Percentiles rank a stretch among this genome's conserved stretches.
phyloP scores from a whole-genome alignment of 129 eudicot species.

The Ambrosia trifida region DNA sequence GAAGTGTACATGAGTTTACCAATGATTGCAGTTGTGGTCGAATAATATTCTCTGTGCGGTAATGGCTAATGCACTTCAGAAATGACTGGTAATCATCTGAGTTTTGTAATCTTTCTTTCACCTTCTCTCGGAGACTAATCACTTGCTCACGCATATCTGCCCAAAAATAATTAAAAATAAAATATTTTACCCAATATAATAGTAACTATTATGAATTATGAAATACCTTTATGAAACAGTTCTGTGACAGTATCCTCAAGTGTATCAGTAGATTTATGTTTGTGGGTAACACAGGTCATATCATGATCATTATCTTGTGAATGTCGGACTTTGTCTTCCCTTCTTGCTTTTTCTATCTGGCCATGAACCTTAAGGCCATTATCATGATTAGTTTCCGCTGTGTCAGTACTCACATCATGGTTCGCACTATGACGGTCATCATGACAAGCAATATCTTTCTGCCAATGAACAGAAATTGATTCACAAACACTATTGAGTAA shows the following conservation, averaged over 20 bases:
- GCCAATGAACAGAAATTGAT: conserved; percentile 18
- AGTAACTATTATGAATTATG: conserved; percentile 16
- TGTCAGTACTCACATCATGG: conserved; percentile 45
- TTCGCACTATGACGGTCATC: conserved; percentile 46
- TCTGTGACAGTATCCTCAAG: conserved; percentile 55
- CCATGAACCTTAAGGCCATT: conserved; percentile 43
- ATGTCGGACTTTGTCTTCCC: conserved; percentile 48
- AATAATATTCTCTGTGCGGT: conserved; percentile 48
- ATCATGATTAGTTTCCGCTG: conserved; percentile 41
- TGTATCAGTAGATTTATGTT: conserved; percentile 44
- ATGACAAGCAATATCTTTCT: conserved; percentile 46
- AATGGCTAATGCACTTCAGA: conserved; percentile 63
- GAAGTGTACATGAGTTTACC: conserved; percentile 44
- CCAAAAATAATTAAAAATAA: conserved; percentile 4
- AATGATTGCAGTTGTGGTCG: conserved; percentile 52
- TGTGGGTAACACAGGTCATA: conserved; percentile 32
- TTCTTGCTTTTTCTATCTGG: conserved; percentile 49
- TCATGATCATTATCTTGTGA: conserved; percentile 44
- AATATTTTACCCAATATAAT: background rate
- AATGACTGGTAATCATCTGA: conserved; percentile 53
- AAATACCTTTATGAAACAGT: conserved; percentile 50
- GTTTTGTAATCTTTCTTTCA: conserved; percentile 56
- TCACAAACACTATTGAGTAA: conserved; percentile 19
- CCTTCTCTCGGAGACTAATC: conserved; percentile 60
- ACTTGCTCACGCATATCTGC: conserved; percentile 60